Evolutionary conservation across 768 basidiomycete species (phyloP).

Genomic region (Russula sp.): DNA sequence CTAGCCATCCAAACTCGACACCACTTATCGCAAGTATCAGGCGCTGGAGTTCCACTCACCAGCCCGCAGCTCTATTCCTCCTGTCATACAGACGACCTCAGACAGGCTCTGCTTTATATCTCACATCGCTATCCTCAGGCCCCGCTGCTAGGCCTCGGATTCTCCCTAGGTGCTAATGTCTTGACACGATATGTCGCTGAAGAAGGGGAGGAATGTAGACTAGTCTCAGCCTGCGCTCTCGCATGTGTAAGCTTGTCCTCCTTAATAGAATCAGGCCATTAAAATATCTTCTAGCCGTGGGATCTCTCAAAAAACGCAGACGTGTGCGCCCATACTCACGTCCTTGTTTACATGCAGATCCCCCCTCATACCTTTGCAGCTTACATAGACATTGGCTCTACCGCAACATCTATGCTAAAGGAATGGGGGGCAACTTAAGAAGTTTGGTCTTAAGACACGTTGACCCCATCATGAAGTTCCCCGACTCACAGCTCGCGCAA

Average conservation of each 20-base stretch:
- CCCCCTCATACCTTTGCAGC: constrained; percentile 31
- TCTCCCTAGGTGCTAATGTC: constrained; percentile 91
- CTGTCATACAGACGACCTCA: constrained; percentile 83
- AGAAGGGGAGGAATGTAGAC: constrained; percentile 57
- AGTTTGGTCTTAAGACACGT: constrained; percentile 49
- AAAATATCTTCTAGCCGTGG: constrained; percentile 38
- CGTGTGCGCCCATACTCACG: constrained; percentile 24
- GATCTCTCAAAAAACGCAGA: constrained; percentile 33
- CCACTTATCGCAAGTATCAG: background rate
- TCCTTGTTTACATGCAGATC: background rate
- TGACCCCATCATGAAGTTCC: constrained; percentile 39
- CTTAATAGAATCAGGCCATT: background rate
- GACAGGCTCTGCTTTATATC: constrained; percentile 73
- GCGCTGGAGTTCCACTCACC: constrained; percentile 12
- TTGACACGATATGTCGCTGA: constrained; percentile 85
- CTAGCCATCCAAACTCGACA: background rate
- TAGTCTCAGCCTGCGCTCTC: constrained; percentile 59
- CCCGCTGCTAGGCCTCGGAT: constrained; percentile 79
- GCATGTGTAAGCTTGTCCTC: constrained; percentile 54
- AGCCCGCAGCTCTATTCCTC: constrained; percentile 69
- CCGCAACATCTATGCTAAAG: constrained; percentile 63
- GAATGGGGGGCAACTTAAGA: constrained; percentile 69
- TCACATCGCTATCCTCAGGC: constrained; percentile 66
- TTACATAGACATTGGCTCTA: constrained; percentile 49
- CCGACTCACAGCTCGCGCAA: constrained; percentile 44